Conservation (phyloP, 139 green algal species). For the Tetraselmis chui region DNA sequence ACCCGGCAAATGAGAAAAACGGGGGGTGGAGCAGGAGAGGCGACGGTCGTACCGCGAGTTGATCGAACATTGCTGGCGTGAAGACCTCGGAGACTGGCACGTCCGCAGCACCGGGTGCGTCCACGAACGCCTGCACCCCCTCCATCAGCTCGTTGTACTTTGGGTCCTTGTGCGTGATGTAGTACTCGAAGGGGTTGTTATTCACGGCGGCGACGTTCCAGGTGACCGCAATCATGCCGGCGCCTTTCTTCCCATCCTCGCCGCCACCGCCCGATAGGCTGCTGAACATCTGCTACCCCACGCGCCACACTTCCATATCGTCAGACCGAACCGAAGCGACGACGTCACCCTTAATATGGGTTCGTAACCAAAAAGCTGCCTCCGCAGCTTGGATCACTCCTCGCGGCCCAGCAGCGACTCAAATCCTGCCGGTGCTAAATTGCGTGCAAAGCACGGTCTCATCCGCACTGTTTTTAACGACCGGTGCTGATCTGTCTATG, state of each 20-base stretch:
- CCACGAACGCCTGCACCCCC: slow-evolving; percentile 12
- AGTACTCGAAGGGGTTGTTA: slow-evolving; percentile 28
- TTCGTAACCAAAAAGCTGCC: no score
- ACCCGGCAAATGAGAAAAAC: no score
- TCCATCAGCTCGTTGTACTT: slow-evolving; percentile 15
- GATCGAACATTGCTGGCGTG: not conserved
- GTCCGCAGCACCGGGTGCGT: slow-evolving; percentile 6
- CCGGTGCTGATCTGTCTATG: no score
- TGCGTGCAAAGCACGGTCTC: no score
- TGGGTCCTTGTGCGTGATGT: slow-evolving; percentile 7
- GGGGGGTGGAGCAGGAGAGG: no score
- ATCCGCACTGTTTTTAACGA: no score
- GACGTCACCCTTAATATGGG: no score
- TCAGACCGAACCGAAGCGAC: no score
- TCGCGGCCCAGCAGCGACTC: no score
- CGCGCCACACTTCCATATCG: no score
- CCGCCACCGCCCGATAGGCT: not conserved
- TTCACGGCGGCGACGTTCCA: slow-evolving; percentile 21
- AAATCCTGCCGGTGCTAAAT: no score
- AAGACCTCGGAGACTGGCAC: slow-evolving; percentile 5
- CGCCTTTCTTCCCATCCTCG: not conserved
- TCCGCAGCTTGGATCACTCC: no score
- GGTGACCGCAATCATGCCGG: slow-evolving; percentile 1
- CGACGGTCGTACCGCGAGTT: not conserved
- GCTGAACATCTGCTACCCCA: not conserved